Evolutionary conservation across 495 filamentous ascomycete species (phyloP).

Genomic region (Umbilicaria muhlenbergii): DNA sequence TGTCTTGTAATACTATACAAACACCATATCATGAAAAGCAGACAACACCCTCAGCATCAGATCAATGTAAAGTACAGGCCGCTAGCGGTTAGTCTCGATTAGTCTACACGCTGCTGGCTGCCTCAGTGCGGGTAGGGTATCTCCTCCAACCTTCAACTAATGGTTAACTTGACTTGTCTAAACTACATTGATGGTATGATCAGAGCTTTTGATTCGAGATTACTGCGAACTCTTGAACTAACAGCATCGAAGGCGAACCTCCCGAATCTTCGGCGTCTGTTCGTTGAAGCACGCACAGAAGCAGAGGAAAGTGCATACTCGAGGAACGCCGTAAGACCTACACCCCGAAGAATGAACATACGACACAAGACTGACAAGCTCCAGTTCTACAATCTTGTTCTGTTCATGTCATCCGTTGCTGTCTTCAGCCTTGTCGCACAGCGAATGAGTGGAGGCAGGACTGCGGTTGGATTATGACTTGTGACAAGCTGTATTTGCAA

Average conservation of each 20-base stretch:
- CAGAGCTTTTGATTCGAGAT: background rate
- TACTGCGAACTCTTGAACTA: too few species aligned
- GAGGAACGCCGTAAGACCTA: constrained; percentile 60
- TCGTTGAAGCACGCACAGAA: constrained; percentile 88
- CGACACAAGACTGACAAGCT: constrained; percentile 1
- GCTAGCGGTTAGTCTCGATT: too few species aligned
- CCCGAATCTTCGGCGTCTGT: constrained; percentile 87
- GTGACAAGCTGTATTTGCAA: too few species aligned
- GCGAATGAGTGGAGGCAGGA: constrained; percentile 37
- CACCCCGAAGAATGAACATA: background rate
- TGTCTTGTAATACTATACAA: too few species aligned
- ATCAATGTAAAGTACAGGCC: too few species aligned
- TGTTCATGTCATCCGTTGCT: constrained; percentile 89
- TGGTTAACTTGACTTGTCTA: too few species aligned
- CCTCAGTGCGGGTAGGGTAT: too few species aligned
- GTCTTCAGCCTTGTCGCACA: constrained; percentile 87
- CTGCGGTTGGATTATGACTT: constrained; percentile 2
- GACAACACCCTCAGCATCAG: too few species aligned
- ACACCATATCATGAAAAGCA: too few species aligned
- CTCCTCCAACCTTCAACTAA: too few species aligned
- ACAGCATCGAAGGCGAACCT: constrained; percentile 51
- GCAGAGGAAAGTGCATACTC: constrained; percentile 92
- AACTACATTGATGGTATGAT: constrained; percentile 1
- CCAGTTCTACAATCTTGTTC: constrained; percentile 92
- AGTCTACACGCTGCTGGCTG: too few species aligned